Conservation (phyloP, 2,329 filamentous ascomycete genomes). For the Calcarisporium arbuscula region DNA sequence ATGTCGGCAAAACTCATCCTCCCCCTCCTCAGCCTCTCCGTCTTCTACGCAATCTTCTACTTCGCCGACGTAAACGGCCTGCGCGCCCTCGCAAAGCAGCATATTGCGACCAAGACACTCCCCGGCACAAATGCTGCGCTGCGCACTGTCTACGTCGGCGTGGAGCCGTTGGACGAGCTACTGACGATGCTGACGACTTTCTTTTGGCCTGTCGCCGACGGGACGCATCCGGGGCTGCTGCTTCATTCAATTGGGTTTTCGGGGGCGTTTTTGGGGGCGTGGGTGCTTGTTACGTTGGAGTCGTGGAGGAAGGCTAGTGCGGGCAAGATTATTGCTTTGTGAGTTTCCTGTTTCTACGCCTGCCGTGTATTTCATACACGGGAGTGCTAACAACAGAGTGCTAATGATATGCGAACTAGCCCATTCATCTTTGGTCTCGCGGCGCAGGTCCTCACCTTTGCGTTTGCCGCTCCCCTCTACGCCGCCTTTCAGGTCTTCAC, state of each 20-base stretch:
- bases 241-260: conserved; percentile 14
- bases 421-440: conserved; percentile 9
- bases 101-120: conserved; percentile 3
- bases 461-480: conserved; percentile 13
- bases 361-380: too few species aligned
- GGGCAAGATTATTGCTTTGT: conserved; percentile 12
- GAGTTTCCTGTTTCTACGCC: too few species aligned
- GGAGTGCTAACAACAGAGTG: too few species aligned
- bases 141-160: conserved; percentile 11
- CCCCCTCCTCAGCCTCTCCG: conserved; percentile 10
- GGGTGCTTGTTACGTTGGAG: conserved; percentile 13
- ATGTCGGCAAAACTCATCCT: conserved; percentile 11
- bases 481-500: conserved; percentile 10
- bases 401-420: conserved; percentile 4
- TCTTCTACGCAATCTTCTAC: conserved; percentile 14
- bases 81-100: conserved; percentile 3
- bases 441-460: conserved; percentile 13
- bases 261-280: conserved; percentile 12
- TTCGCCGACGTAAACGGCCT: conserved; percentile 11
- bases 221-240: conserved; percentile 9
- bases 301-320: conserved; percentile 13
- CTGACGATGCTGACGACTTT: conserved; percentile 12
- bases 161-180: conserved; percentile 7
- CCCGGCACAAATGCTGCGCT: conserved; percentile 12
- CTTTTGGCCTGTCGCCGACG: conserved; percentile 13